Evolutionary conservation across 2,329 filamentous ascomycete species (phyloP).

Genomic region (Fusarium chuoi): DNA sequence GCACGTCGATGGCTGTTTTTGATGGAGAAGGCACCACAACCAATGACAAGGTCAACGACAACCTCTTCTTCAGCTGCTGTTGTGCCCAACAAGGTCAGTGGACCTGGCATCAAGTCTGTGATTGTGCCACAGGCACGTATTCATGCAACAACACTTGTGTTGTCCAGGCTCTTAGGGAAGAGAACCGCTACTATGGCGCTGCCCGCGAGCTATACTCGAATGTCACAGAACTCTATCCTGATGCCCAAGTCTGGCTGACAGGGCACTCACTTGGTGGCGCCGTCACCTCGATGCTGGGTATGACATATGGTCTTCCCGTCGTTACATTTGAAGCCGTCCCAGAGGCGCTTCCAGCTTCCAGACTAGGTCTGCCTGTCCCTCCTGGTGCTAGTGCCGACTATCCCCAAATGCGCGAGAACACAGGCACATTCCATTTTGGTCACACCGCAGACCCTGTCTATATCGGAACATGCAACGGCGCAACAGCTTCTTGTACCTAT

Average conservation of each 20-base stretch:
- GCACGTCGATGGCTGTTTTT: slow-evolving; percentile 89
- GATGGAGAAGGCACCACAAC: slow-evolving; percentile 97
- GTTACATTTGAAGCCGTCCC: slow-evolving; percentile 94
- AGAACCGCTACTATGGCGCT: slow-evolving; percentile 92
- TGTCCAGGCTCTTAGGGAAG: slow-evolving; percentile 75
- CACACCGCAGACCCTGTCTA: slow-evolving; percentile 96
- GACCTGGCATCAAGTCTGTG: slow-evolving; percentile 91
- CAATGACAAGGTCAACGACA: slow-evolving; percentile 98
- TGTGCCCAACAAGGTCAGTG: slow-evolving; percentile 93
- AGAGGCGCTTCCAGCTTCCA: slow-evolving; percentile 85
- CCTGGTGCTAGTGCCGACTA: slow-evolving; percentile 78
- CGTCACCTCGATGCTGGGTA: slow-evolving; percentile 85
- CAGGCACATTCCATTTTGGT: slow-evolving; percentile 89
- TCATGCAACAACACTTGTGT: slow-evolving; percentile 95
- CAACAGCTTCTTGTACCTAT: slow-evolving; percentile 87
- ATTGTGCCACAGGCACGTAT: slow-evolving; percentile 88
- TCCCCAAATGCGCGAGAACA: slow-evolving; percentile 77
- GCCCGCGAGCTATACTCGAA: slow-evolving; percentile 92
- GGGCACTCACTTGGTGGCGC: slow-evolving; percentile 94
- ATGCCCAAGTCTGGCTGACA: slow-evolving; percentile 86
- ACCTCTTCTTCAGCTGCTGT: slow-evolving; percentile 97
- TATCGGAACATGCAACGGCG: slow-evolving; percentile 92
- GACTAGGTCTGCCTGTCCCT: slow-evolving; percentile 86
- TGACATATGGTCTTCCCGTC: slow-evolving; percentile 91
- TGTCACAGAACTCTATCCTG: slow-evolving; percentile 87